These are phyloP conservation scores for Yarrowia porcina DNA, from an alignment of 805 yeast species.

Conservation along the genomic window DNA sequence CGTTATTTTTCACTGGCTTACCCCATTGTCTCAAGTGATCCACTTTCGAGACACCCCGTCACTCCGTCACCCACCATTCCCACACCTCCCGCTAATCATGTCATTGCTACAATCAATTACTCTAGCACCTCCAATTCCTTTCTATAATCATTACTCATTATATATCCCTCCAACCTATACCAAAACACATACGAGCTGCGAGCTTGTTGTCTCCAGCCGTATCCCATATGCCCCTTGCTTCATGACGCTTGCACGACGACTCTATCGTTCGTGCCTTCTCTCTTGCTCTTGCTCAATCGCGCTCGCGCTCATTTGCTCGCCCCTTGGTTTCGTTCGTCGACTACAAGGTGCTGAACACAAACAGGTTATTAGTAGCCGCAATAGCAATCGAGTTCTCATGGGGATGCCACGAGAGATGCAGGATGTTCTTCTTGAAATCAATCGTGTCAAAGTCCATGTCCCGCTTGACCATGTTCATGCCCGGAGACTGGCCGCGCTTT, in stretches of 20 bases:
- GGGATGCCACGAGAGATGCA: conserved; percentile 99
- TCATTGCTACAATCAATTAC: too few relatives aligned
- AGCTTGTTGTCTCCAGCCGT: background rate
- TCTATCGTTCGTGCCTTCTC: background rate
- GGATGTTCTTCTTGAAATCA: conserved; percentile 90
- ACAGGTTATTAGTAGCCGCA: conserved; percentile 89
- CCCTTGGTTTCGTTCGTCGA: background rate
- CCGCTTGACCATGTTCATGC: conserved; percentile 50
- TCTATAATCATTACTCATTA: conserved; percentile 23
- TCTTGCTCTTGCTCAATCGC: background rate
- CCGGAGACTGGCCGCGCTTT: conserved; percentile 37
- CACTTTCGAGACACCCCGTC: too few relatives aligned
- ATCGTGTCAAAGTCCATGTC: conserved; percentile 71
- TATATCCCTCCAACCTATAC: conserved; percentile 3
- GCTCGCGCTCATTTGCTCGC: background rate
- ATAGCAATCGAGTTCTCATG: conserved; percentile 93
- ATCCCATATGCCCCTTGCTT: background rate
- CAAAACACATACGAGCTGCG: background rate
- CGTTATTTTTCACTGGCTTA: too few relatives aligned
- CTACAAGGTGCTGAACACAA: conserved; percentile 40
- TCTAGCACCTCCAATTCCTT: background rate
- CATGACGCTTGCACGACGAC: background rate
- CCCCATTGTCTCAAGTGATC: too few relatives aligned
- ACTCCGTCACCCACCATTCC: too few relatives aligned
- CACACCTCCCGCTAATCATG: too few relatives aligned